Conservation (phyloP, 352 stramenopile genomes). For the Phytophthora idaei region DNA sequence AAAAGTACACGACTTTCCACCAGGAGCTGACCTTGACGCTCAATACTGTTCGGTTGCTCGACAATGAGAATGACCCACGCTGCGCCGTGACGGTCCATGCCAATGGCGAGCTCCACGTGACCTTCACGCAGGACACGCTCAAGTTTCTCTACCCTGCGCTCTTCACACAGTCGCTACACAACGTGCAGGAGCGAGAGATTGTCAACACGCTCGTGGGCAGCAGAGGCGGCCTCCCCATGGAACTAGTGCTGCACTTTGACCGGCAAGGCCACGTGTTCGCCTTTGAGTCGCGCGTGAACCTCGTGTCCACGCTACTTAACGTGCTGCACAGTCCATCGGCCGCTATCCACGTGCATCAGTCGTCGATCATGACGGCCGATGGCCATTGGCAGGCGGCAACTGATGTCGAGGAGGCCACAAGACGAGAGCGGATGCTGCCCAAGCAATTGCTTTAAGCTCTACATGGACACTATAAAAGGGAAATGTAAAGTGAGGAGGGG, state of each 20-base stretch:
- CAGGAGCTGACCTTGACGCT: slow-evolving; percentile 38
- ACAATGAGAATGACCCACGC: slow-evolving; percentile 34
- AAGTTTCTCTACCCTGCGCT: slow-evolving; percentile 55
- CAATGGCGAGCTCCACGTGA: slow-evolving; percentile 38
- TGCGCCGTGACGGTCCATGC: slow-evolving; percentile 46
- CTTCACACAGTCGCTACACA: slow-evolving; percentile 34
- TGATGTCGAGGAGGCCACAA: slow-evolving; percentile 18
- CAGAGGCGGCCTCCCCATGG: slow-evolving; percentile 29
- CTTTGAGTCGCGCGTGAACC: slow-evolving; percentile 67
- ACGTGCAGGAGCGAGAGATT: slow-evolving; percentile 23
- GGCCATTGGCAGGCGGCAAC: slow-evolving; percentile 45
- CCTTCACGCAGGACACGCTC: slow-evolving; percentile 52
- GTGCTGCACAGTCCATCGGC: slow-evolving; percentile 43
- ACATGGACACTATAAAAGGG: background rate
- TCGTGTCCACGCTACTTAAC: slow-evolving; percentile 48
- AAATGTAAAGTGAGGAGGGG: background rate
- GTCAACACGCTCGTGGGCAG: slow-evolving; percentile 37
- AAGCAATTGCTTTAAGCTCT: slow-evolving; percentile 21
- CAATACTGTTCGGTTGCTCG: slow-evolving; percentile 32
- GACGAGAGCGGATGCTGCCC: slow-evolving; percentile 25
- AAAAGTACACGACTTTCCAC: slow-evolving; percentile 66
- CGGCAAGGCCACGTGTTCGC: slow-evolving; percentile 75
- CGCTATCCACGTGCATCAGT: slow-evolving; percentile 38
- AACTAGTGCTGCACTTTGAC: slow-evolving; percentile 81
- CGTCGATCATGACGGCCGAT: slow-evolving; percentile 40